phyloP scores from a whole-genome alignment of 2,329 filamentous ascomycete genomes.

The Epichloe baconii region DNA sequence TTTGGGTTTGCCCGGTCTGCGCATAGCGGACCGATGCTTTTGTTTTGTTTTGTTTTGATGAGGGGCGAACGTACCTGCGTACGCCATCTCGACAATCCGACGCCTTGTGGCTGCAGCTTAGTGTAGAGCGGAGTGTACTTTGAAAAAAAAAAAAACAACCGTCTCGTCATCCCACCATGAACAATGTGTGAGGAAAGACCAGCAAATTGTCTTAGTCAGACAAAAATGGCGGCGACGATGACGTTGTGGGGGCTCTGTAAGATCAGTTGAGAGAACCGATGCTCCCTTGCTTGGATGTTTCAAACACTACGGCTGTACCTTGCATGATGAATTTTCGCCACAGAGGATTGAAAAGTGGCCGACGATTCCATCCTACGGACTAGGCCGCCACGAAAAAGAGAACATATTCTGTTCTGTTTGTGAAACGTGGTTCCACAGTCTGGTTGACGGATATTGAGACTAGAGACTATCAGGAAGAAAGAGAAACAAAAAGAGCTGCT shows the following conservation, averaged over 20 bases:
- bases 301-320: conserved; percentile 1
- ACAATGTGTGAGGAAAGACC: background rate
- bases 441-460: no score
- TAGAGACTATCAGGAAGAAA: background rate
- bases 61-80: background rate
- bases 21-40: background rate
- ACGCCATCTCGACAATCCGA: background rate
- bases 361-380: background rate
- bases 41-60: no score
- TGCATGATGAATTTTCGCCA: conserved; percentile 1
- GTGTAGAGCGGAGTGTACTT: background rate
- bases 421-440: no score
- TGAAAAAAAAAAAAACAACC: background rate
- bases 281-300: conserved; percentile 4
- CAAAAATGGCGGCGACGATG: background rate
- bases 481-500: background rate
- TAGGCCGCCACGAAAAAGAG: background rate
- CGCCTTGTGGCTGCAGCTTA: background rate
- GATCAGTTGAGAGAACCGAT: background rate
- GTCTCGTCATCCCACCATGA: background rate
- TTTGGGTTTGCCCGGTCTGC: background rate
- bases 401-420: no score
- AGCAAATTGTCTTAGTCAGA: background rate
- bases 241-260: background rate
- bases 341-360: background rate